Evolutionary conservation across 257 asterid genomes (phyloP).

Genomic region (Lycium ferocissimum): DNA sequence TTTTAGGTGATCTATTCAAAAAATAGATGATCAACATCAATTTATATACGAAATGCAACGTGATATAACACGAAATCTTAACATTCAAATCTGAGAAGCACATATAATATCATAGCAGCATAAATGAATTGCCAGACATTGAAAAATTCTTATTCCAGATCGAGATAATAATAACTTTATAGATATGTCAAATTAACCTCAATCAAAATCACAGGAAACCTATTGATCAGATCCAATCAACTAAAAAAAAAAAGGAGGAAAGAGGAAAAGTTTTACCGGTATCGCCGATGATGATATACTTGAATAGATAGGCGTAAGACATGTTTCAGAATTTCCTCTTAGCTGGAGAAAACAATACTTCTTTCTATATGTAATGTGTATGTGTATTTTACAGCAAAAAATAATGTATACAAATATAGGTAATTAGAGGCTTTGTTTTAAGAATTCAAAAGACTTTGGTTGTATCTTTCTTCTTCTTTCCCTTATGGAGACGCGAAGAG

Average conservation of each 20-base stretch:
- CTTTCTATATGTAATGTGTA: background rate
- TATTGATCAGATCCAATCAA: slow-evolving; percentile 4
- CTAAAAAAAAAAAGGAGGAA: background rate
- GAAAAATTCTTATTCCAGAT: background rate
- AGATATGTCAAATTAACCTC: background rate
- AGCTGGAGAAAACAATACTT: background rate
- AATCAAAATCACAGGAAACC: background rate
- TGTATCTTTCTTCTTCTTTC: background rate
- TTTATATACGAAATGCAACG: background rate
- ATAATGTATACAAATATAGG: background rate
- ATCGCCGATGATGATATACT: slow-evolving; percentile 92
- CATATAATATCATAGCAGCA: background rate
- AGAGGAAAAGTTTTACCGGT: slow-evolving; percentile 59
- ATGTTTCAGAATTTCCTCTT: slow-evolving; percentile 37
- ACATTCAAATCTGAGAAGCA: too few relatives aligned
- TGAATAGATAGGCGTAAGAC: slow-evolving; percentile 92
- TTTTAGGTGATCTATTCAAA: background rate
- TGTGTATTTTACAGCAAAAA: background rate
- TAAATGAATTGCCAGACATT: background rate
- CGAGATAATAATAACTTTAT: background rate
- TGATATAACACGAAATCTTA: background rate
- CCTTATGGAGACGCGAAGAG: background rate
- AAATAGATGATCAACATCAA: background rate
- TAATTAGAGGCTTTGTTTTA: background rate
- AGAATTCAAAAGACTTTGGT: background rate